Base-by-base conservation (phyloP, 306 rosid genomes). In the Cucumis melo region DNA sequence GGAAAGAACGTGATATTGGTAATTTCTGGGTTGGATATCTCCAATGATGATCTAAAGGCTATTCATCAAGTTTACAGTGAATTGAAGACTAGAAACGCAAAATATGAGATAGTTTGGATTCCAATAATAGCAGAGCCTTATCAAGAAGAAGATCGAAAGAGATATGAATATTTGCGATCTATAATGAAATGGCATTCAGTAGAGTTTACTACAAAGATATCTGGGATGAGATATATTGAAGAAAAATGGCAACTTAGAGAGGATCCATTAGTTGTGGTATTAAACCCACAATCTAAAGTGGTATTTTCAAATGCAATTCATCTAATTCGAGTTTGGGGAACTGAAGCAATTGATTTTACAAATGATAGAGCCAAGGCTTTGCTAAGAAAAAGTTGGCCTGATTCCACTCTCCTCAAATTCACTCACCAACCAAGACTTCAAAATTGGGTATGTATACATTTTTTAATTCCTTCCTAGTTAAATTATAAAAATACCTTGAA, bases 71-170 rank as follows among this genome's bases (percentile, higher is more conserved):
- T 90, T 12, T 61, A 90, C 51, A 89, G 88, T 5, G 5, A 14
- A 2, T 85, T 77, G 5, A 87, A 80, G 78, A 76, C 4, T 0
- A 41, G 24, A 48, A 76, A 59, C 0, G 17, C 36, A 15, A 53
- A 76, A 2, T 75, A 86, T 39, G 85, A 82, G 76, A 90, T 92
- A 54, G 85, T 92, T 10, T 92, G 96, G 93, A n/a, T 89, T 61
- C 92, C 91, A 0, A 67, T 85, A 13, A 90, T 87, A 16, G 17
- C 60, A 60, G 92, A 85, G 61, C 55, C 83, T 27, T 85, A 93
- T 91, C 83, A 38, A 0, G 84, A 86, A 2, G 78, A 78, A 1
- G 10, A 77, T 46, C 66, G 32, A 16, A 87, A 82, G 86, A 88
- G 81, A 86, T 92, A 86, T 16, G 93, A 92, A 16, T 12, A 10